These are phyloP conservation scores for Kwoniella sp. DNA, from an alignment of 768 basidiomycete species.

Conservation along the genomic window DNA sequence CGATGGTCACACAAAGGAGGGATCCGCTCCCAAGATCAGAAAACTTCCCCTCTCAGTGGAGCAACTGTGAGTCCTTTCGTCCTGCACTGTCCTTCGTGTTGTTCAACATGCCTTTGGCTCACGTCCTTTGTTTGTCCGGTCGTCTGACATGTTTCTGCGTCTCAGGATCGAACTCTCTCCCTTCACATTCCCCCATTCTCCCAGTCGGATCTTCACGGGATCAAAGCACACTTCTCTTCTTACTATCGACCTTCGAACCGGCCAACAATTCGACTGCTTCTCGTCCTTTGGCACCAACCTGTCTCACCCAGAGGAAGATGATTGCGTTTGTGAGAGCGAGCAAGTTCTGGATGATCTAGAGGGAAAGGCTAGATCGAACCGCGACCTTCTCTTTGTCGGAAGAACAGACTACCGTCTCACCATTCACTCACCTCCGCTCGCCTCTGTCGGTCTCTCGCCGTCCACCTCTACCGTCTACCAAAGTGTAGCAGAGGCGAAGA, in stretches of 20 bases:
- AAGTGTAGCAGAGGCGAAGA: constrained; percentile 12
- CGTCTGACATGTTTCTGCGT: constrained; percentile 1
- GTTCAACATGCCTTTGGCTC: background rate
- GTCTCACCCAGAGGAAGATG: constrained; percentile 35
- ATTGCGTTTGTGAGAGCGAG: constrained; percentile 45
- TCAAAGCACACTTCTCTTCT: constrained; percentile 78
- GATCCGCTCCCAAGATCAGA: constrained; percentile 60
- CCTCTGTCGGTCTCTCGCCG: constrained; percentile 57
- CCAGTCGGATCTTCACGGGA: constrained; percentile 78
- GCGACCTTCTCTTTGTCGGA: constrained; percentile 63
- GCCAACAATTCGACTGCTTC: constrained; percentile 52
- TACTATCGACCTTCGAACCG: constrained; percentile 58
- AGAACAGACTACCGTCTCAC: constrained; percentile 82
- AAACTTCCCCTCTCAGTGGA: constrained; percentile 89
- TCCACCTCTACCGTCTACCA: constrained; percentile 47
- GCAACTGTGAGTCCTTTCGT: constrained; percentile 62
- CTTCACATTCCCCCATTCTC: constrained; percentile 73
- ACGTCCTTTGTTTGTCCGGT: background rate
- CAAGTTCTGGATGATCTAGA: constrained; percentile 64
- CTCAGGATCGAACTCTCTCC: constrained; percentile 74
- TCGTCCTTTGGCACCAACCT: constrained; percentile 35
- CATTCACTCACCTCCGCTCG: constrained; percentile 67
- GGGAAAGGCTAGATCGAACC: constrained; percentile 58
- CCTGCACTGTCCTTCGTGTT: background rate
- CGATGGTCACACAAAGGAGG: constrained; percentile 20